Evolutionary conservation across 768 basidiomycete species (phyloP).

Genomic region (Boletales sp.): DNA sequence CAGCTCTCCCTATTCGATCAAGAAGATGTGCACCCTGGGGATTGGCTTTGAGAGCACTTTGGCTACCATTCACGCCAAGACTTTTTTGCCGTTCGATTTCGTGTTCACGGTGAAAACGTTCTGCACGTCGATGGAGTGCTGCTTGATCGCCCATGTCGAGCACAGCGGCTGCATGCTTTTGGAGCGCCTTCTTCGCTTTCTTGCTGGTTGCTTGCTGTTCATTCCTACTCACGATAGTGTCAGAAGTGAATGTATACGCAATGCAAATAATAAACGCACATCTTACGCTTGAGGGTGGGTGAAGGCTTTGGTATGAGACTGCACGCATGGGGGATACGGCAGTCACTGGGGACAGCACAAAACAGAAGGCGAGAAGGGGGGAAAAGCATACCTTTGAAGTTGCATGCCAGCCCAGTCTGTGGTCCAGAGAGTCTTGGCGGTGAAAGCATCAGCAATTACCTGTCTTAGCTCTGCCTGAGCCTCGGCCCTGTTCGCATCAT

Average conservation of each 20-base stretch:
- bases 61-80: conserved; percentile 29
- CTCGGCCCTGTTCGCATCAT: conserved; percentile 78
- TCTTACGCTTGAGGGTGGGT: conserved; percentile 65
- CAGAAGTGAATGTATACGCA: neutral
- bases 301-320: conserved; percentile 62
- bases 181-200: conserved; percentile 59
- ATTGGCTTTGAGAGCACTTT: conserved; percentile 41
- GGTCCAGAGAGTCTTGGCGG: conserved; percentile 80
- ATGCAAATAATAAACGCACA: conserved; percentile 38
- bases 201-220: conserved; percentile 46
- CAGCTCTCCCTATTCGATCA: conserved; percentile 39
- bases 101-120: conserved; percentile 89
- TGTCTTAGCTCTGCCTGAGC: conserved; percentile 93
- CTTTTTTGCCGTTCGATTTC: conserved; percentile 74
- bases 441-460: conserved; percentile 93
- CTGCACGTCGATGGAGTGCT: conserved; percentile 72
- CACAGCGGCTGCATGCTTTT: conserved; percentile 33
- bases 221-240: conserved; percentile 28
- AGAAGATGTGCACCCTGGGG: conserved; percentile 53
- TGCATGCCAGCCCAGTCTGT: conserved; percentile 91
- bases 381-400: conserved; percentile 64
- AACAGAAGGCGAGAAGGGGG: neutral
- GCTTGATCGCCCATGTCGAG: conserved; percentile 64
- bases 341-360: conserved; percentile 20
- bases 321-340: conserved; percentile 5